Evolutionary conservation across 2,329 filamentous ascomycete species (phyloP), one percentile per base, ranked within the genome.

Genomic region (Colletotrichum destructivum): DNA sequence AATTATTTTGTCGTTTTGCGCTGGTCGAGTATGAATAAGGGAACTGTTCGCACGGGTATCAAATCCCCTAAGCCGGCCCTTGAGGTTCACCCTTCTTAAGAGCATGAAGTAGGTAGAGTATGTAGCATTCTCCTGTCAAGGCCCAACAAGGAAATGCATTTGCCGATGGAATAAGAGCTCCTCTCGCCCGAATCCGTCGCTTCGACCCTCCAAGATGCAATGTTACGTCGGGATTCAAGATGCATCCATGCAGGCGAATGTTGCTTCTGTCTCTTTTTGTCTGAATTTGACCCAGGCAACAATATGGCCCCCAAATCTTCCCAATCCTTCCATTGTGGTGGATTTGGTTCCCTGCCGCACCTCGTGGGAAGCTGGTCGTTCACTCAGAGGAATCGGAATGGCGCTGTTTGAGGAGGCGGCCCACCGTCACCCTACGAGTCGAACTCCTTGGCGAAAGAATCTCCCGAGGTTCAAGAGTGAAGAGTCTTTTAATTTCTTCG

Each of bases 311-410:
- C 65, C 69, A 57, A 60, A 51, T 60, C 47, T 40, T 61, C 44
- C 18, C 44, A 35, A 26, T 56, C 11, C 1, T 57, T 57, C 35
- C 26, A 49, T 31, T 15, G 21, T n/a, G 46, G 47, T 69, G 69
- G 59, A 56, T 60, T 40, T 54, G 5, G n/a, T 63, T 38, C 69
- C 69, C 47, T 71, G 65, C 57, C 38, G 21, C 15, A 40, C 69
- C 65, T 63, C 65, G 69, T 71, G 69, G 69, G 65, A 71, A 64
- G 65, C 65, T 51, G 65, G 69, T 49, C 31, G 8, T 35, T 35
- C 31, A 35, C 31, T 35, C 44, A 35, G 62, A 31, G 47, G 40
- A 51, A 60, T 63, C 64, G 54, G 59, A 18, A 51, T 51, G 15
- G 57, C 31, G 31, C 31, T 56, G 54, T 60, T 69, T 60, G 59